Conservation (phyloP, 805 yeast genomes). For the Candida succiphila region DNA sequence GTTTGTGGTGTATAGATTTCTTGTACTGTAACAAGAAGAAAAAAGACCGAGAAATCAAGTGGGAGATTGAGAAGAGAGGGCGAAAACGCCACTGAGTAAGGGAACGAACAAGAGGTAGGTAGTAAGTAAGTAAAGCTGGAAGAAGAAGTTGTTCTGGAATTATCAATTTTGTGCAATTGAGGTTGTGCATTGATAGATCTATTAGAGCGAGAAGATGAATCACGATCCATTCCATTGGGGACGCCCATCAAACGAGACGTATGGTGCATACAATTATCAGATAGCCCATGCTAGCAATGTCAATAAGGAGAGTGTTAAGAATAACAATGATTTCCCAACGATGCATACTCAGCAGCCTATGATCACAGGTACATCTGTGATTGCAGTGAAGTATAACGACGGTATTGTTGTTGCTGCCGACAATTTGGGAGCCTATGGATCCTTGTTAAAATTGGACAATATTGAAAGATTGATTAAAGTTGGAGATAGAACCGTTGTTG, state of each 20-base stretch:
- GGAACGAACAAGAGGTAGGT: too few species aligned
- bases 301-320: slow-evolving; percentile 5
- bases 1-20: too few species aligned
- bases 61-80: too few species aligned
- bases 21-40: too few species aligned
- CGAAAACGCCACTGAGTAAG: too few species aligned
- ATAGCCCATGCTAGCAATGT: slow-evolving; percentile 54
- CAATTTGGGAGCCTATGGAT: slow-evolving; percentile 87
- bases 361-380: slow-evolving; percentile 93
- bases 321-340: slow-evolving; percentile 43
- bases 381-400: slow-evolving; percentile 80
- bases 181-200: too few species aligned
- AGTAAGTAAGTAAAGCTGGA: too few species aligned
- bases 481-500: slow-evolving; percentile 82
- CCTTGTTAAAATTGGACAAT: slow-evolving; percentile 77
- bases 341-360: slow-evolving; percentile 91
- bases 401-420: slow-evolving; percentile 96
- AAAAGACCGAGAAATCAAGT: too few species aligned
- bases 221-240: slow-evolving; percentile 97
- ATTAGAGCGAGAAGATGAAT: slow-evolving; percentile 49
- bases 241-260: slow-evolving; percentile 74
- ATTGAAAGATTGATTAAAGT: slow-evolving; percentile 79
- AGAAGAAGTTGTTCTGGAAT: too few species aligned
- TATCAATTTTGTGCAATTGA: too few species aligned
- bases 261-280: slow-evolving; percentile 68